Base-by-base conservation (phyloP, 257 asterid genomes). In the Paulownia fortunei region DNA sequence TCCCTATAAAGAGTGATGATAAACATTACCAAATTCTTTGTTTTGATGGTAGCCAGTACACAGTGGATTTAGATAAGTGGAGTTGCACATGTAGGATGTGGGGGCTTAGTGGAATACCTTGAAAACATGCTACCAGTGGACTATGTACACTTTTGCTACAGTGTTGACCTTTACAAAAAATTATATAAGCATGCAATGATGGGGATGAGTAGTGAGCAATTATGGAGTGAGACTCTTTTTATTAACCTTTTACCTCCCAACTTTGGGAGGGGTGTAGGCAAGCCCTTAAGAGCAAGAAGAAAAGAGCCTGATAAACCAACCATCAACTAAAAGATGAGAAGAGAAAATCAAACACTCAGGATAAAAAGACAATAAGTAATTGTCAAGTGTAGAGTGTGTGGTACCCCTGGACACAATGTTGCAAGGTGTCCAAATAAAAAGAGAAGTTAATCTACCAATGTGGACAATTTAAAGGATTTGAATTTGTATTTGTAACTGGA, bases 171-270 rank as follows among this genome's bases (percentile, higher is more conserved):
- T 0, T 73, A 73, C 18, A 73, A 73, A 12, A 56, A 21, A 10
- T 56, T 55, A 5, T 56, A 73, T 56, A 61, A 16, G 3, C 68
- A 4, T 6, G 65, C 63, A 1, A 71, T 49, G 1, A 5, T 32
- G 24, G 66, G 66, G 1, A 72, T 54, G 2, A 34, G 21, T 54
- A 34, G 76, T 2, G 18, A 4, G 7, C 26, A 34, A 23, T 51
- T 70, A 16, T 51, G 49, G 64, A 6, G 16, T 18, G 47, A 51
- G 9, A 12, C 64, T 0, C 2, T 30, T 6, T 70, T n/a, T 23
- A 32, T 70, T 47, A 64, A 64, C 3, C 76, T 64, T 7, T 19
- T 70, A 1, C 64, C 76, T 1, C 64, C 47, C 5, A 70, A 69
- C 16, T 49, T 70, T 70, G 64, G 64, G 4, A 70, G 64, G 12